A percentile compares a stretch with the other conserved stretches of the same genome.
Evolutionary conservation across 2,329 filamentous ascomycete species (phyloP).

Genomic region (Ceratocystis papillata): DNA sequence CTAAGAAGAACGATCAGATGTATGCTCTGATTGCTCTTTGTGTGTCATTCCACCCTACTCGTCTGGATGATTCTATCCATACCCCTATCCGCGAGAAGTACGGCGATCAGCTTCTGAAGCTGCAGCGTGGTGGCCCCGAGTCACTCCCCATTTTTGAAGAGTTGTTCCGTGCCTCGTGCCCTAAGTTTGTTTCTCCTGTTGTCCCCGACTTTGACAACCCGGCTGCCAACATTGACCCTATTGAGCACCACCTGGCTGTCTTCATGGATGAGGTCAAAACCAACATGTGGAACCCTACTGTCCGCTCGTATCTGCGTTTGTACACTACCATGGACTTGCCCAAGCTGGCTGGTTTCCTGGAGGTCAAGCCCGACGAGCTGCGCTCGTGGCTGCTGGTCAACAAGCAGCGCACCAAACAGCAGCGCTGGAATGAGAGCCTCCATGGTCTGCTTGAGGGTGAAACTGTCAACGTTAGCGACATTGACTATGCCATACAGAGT

Average conservation of each 20-base stretch:
- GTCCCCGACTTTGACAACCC: conserved; percentile 97
- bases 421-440: conserved; percentile 73
- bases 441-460: conserved; percentile 86
- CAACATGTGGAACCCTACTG: conserved; percentile 94
- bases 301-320: conserved; percentile 96
- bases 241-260: conserved; percentile 92
- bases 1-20: conserved; percentile 99
- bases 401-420: conserved; percentile 96
- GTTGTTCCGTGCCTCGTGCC: conserved; percentile 94
- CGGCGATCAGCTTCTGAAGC: conserved; percentile 90
- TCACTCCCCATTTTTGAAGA: conserved; percentile 95
- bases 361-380: conserved; percentile 92
- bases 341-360: conserved; percentile 94
- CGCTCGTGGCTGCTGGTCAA: conserved; percentile 90
- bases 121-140: conserved; percentile 92
- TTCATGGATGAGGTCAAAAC: conserved; percentile 99
- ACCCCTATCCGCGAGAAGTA: conserved; percentile 97
- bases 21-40: conserved; percentile 98
- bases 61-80: conserved; percentile 98
- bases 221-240: conserved; percentile 86
- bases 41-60: conserved; percentile 92
- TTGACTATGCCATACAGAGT: conserved; percentile 94
- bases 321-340: conserved; percentile 99
- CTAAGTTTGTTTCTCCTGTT: conserved; percentile 97
- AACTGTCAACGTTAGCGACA: conserved; percentile 80